These are phyloP conservation scores for Corylus heterophylla DNA, from an alignment of 306 rosid genomes.

Conservation along the genomic window DNA sequence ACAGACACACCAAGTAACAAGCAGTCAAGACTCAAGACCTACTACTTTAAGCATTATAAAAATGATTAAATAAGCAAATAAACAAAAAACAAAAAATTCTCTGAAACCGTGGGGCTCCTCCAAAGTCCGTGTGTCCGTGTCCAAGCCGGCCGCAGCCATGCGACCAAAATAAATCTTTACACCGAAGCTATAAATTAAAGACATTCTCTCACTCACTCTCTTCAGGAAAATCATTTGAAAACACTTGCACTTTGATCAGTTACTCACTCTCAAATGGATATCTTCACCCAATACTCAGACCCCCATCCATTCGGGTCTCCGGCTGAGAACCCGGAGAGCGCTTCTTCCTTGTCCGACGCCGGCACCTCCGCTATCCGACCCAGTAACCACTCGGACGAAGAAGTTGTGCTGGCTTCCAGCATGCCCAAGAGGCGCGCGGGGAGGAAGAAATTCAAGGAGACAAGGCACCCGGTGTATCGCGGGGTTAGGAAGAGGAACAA, in stretches of 20 bases:
- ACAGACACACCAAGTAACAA: too few relatives aligned
- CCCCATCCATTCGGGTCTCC: background rate
- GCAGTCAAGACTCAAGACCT: too few relatives aligned
- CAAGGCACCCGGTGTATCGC: slow-evolving; percentile 76
- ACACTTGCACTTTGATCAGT: background rate
- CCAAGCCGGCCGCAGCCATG: too few relatives aligned
- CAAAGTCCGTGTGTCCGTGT: too few relatives aligned
- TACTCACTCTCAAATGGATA: slow-evolving; percentile 20
- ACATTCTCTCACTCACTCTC: background rate
- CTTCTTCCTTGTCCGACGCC: slow-evolving; percentile 14
- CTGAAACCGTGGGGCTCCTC: too few relatives aligned
- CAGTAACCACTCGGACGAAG: slow-evolving; percentile 40
- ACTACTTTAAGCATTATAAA: too few relatives aligned
- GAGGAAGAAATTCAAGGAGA: slow-evolving; percentile 63
- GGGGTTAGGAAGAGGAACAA: slow-evolving; percentile 73
- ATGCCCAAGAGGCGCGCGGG: slow-evolving; percentile 76
- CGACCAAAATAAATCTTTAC: too few relatives aligned
- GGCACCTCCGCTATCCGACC: background rate
- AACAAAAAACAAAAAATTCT: too few relatives aligned
- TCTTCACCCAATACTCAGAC: slow-evolving; percentile 20
- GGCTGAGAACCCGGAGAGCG: slow-evolving; percentile 14
- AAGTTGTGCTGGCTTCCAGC: slow-evolving; percentile 50
- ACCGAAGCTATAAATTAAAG: too few relatives aligned
- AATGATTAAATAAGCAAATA: too few relatives aligned
- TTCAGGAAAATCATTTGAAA: too few relatives aligned